Evolutionary conservation across 345 rosid genomes (phyloP).

Genomic region (Eucalyptus urophylla): DNA sequence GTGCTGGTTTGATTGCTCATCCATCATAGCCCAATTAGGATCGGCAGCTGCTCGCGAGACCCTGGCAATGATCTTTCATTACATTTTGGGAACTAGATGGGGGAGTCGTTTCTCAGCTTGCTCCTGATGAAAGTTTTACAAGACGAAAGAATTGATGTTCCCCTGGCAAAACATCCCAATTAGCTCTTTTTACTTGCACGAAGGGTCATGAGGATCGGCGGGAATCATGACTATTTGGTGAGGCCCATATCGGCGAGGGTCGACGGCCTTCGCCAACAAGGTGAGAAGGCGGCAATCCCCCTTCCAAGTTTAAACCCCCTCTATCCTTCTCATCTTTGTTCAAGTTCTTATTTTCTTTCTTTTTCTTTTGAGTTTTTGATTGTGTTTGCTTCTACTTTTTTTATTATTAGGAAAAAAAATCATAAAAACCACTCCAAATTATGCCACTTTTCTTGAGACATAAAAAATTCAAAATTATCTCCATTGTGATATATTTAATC

Average conservation of each 20-base stretch:
- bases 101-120: too few relatives aligned
- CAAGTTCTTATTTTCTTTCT: neutral
- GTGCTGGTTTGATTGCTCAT: too few relatives aligned
- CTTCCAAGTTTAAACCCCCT: neutral
- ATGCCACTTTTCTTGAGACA: too few relatives aligned
- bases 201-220: accelerated
- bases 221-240: neutral
- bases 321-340: neutral
- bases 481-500: too few relatives aligned
- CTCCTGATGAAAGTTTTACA: neutral
- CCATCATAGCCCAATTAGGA: neutral
- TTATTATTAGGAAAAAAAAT: too few relatives aligned
- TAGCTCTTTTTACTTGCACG: neutral
- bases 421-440: too few relatives aligned
- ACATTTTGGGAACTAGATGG: neutral
- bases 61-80: neutral
- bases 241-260: neutral
- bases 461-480: too few relatives aligned
- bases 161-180: neutral
- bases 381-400: neutral
- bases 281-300: accelerated
- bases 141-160: neutral
- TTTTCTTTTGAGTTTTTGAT: neutral
- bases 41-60: neutral
- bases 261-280: accelerated